Conservation (phyloP, 2,329 filamentous ascomycete species). For the Xylariaceae sp. region DNA sequence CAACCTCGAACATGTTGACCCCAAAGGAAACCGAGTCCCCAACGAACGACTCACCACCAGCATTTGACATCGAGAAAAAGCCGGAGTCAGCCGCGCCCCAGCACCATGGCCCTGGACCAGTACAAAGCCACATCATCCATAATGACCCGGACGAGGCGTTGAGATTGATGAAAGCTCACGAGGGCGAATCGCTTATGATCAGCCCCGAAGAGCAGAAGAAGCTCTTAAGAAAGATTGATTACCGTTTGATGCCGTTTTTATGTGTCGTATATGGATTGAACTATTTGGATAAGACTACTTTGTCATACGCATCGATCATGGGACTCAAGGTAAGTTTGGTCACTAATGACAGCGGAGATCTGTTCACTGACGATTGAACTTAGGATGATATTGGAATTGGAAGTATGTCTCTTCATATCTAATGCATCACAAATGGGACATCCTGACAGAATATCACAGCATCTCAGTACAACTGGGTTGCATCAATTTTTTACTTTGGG, state of each 20-base stretch:
- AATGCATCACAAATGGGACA: background rate
- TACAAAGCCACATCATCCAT: conserved; percentile 35
- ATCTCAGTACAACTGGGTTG: conserved; percentile 40
- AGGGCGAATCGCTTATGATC: conserved; percentile 35
- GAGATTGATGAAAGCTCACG: conserved; percentile 36
- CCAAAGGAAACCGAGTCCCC: conserved; percentile 1
- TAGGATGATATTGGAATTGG: conserved; percentile 27
- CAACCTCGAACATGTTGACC: conserved; percentile 2
- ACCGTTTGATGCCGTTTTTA: conserved; percentile 48
- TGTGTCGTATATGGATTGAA: conserved; percentile 59
- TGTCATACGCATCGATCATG: conserved; percentile 52
- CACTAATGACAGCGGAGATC: background rate
- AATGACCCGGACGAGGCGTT: conserved; percentile 44
- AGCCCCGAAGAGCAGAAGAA: conserved; percentile 39
- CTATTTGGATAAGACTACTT: conserved; percentile 47
- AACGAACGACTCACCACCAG: background rate
- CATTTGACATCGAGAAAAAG: conserved; percentile 18
- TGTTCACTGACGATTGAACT: conserved; percentile 3
- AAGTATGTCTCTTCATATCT: conserved; percentile 14
- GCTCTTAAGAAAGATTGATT: conserved; percentile 45
- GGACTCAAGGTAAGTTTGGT: conserved; percentile 40
- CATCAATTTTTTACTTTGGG: conserved; percentile 51
- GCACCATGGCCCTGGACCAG: conserved; percentile 3
- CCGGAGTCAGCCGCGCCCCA: conserved; percentile 8
- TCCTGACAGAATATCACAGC: conserved; percentile 40